Evolutionary conservation across 2,329 filamentous ascomycete genomes (phyloP), one percentile per base, ranked within the genome.

Genomic region (Cyphellophora attinorum): DNA sequence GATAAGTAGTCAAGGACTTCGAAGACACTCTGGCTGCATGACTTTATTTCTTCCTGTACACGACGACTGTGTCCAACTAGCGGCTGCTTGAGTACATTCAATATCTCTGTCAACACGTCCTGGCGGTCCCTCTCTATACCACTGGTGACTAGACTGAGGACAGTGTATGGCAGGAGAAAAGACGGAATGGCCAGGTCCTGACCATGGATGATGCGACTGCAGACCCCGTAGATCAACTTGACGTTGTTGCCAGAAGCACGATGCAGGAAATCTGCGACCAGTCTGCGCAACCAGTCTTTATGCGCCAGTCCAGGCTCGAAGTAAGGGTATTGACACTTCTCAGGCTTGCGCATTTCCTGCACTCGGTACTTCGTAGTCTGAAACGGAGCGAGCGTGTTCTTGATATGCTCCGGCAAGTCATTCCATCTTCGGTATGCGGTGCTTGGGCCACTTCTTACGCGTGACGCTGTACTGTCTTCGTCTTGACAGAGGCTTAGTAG

Each of bases 1-100:
- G 85, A 86, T 41, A 89, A 74, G 55, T 98, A 96, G 56, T 98
- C 93, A 0, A 98, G 69, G 3, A 93, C 75, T 30, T 81, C 76
- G 55, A 98, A 98, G 2, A 95, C 79, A 37, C 82, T 85, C 82
- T 96, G 86, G 51, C 85, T 94, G 54, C 83, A 94, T 34, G 83
- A 68, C 51, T 89, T 84, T 50, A 85, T 73, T 33, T 85, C 79
- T 46, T 94, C 84, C 32, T 72, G 73, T 46, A 82, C 73, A 19
- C 68, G 57, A n/a, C 35, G 33, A 14, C 45, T 40, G 42, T 80
- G 74, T 16, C 65, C 60, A 14, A 61, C 58, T n/a, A 74, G 61
- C 25, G 70, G 68, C 44, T 84, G 69, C 33, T 76, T 62, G n/a
- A 98, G 61, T 19, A 98, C 78, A 3, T 65, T 70, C 38, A 81